Evolutionary conservation across 371 early-diverging fungal species (phyloP).

Genomic region (Mucor piriformis): DNA sequence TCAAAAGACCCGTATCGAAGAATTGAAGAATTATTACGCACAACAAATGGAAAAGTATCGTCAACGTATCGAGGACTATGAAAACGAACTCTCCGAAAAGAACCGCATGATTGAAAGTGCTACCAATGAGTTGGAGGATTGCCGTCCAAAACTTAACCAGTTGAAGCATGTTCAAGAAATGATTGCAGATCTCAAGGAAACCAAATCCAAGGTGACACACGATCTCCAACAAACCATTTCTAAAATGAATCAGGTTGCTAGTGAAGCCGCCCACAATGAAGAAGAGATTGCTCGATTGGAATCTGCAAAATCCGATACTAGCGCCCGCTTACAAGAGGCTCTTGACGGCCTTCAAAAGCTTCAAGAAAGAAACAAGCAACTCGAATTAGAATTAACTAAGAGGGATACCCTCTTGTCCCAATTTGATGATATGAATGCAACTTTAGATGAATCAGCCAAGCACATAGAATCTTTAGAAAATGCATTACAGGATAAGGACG

Average conservation of each 20-base stretch:
- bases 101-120: not conserved
- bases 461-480: slow-evolving; percentile 2
- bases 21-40: not conserved
- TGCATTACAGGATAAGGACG: slow-evolving; percentile 4
- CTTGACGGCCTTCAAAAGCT: not conserved
- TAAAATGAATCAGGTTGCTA: slow-evolving; percentile 4
- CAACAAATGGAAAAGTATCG: not conserved
- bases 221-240: slow-evolving; percentile 10
- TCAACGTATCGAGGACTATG: not conserved
- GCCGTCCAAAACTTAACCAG: not conserved
- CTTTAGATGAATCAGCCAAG: not conserved
- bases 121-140: not conserved
- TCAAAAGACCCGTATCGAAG: not conserved
- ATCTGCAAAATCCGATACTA: slow-evolving; percentile 8
- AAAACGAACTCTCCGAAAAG: not conserved
- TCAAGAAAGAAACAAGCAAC: not conserved
- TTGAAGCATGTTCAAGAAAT: slow-evolving; percentile 2
- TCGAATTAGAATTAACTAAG: slow-evolving; percentile 1
- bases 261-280: slow-evolving; percentile 11
- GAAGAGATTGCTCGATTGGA: slow-evolving; percentile 16
- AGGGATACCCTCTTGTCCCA: not conserved
- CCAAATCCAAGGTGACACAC: slow-evolving; percentile 6
- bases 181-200: not conserved
- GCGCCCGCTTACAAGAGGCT: slow-evolving; percentile 13
- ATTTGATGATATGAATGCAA: not conserved